These are phyloP conservation scores for Psilocybe mexicana DNA, from an alignment of 1,284 basidiomycete genomes.

Conservation along the genomic window DNA sequence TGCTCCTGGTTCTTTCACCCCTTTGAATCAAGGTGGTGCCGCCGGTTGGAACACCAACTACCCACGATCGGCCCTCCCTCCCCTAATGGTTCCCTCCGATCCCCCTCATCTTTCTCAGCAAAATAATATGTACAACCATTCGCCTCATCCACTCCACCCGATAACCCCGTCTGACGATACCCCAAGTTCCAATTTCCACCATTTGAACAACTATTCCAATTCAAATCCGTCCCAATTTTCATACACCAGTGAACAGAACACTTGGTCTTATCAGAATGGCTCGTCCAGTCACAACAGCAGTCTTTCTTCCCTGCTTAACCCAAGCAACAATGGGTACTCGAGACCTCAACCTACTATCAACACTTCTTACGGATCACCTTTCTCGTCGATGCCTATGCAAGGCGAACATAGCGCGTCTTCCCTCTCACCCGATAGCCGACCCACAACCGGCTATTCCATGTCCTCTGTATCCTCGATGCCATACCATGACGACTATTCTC, in stretches of 20 bases:
- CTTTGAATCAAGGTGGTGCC: conserved; percentile 56
- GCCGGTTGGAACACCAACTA: conserved; percentile 61
- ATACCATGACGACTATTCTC: conserved; percentile 73
- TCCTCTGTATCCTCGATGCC: conserved; percentile 73
- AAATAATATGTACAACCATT: conserved; percentile 56
- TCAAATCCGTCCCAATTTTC: conserved; percentile 60
- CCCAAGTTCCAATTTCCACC: conserved; percentile 56
- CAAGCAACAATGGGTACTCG: conserved; percentile 60
- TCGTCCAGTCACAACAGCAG: conserved; percentile 67
- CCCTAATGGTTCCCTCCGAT: conserved; percentile 78
- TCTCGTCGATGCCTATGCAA: conserved; percentile 66
- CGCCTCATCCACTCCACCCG: conserved; percentile 61
- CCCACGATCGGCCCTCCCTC: conserved; percentile 68
- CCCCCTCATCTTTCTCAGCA: conserved; percentile 55
- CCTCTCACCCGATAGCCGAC: conserved; percentile 78
- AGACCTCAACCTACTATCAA: conserved; percentile 67
- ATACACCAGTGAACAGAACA: conserved; percentile 49
- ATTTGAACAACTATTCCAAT: conserved; percentile 52
- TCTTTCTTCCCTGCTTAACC: conserved; percentile 78
- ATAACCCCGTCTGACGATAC: conserved; percentile 69
- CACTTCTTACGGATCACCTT: conserved; percentile 66
- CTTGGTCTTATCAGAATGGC: conserved; percentile 54
- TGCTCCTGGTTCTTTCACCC: conserved; percentile 74
- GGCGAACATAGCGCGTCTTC: conserved; percentile 68
- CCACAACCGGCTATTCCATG: conserved; percentile 80